phyloP scores from a whole-genome alignment of 345 rosid species.

The Hibiscus trionum region DNA sequence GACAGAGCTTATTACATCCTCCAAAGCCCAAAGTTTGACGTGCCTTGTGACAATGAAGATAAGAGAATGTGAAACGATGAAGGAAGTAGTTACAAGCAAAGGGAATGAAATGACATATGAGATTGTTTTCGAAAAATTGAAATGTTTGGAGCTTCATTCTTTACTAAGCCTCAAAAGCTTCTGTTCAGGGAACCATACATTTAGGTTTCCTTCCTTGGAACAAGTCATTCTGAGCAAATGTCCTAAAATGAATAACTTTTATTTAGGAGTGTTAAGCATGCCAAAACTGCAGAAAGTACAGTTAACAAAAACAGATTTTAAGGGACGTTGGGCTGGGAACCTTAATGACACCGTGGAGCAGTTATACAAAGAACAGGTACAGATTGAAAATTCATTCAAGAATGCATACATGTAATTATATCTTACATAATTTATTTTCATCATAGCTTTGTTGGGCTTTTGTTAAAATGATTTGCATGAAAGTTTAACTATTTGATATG shows the following conservation, averaged over 20 bases:
- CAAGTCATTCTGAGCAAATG: neutral
- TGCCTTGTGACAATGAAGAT: neutral
- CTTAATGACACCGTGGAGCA: neutral
- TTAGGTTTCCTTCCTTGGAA: neutral
- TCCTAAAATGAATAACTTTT: neutral
- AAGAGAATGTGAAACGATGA: neutral
- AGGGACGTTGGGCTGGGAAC: neutral
- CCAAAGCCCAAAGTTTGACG: neutral
- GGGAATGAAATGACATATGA: neutral
- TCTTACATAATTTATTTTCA: too few relatives aligned
- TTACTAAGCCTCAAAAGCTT: neutral
- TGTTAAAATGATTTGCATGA: too few relatives aligned
- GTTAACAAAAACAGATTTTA: neutral
- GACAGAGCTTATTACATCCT: neutral
- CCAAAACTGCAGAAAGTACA: neutral
- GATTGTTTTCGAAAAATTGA: neutral
- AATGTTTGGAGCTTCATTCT: neutral
- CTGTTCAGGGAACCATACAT: neutral
- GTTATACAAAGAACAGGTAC: neutral
- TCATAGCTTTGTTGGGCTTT: too few relatives aligned
- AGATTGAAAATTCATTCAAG: neutral
- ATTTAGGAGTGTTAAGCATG: neutral
- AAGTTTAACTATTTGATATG: too few relatives aligned
- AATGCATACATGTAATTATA: too few relatives aligned
- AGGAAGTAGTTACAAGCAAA: neutral